Percentiles rank a stretch among this genome's conserved stretches.
Conservation (phyloP, 2,329 filamentous ascomycete genomes). For the Talaromyces islandicus region DNA sequence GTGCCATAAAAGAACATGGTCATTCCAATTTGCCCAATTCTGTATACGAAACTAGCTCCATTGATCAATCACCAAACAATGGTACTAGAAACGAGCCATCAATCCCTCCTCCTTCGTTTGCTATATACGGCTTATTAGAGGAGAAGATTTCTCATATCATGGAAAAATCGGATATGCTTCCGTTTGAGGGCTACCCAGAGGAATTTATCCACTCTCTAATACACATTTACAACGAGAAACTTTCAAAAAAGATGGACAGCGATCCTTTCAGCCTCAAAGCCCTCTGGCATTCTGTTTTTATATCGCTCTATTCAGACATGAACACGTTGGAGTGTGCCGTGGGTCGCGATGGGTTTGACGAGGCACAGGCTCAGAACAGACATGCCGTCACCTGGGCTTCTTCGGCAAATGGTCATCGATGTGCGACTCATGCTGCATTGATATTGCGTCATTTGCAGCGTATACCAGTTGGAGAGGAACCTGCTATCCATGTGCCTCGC, state of each 20-base stretch:
- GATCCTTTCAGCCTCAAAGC: constrained; percentile 21
- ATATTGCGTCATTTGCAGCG: constrained; percentile 18
- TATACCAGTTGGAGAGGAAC: constrained; percentile 16
- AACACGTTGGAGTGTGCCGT: constrained; percentile 21
- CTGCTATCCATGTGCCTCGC: constrained; percentile 20
- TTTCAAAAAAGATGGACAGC: constrained; percentile 13
- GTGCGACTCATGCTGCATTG: constrained; percentile 17
- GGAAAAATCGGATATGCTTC: background rate
- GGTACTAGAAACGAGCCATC: background rate
- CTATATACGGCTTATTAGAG: background rate
- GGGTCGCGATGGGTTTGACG: constrained; percentile 19
- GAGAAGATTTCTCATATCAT: background rate
- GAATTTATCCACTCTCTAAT: background rate
- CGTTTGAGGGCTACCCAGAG: background rate
- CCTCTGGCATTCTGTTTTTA: constrained; percentile 25
- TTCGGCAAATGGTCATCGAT: constrained; percentile 17
- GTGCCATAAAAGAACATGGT: background rate
- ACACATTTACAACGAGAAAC: constrained; percentile 1
- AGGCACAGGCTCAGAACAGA: constrained; percentile 11
- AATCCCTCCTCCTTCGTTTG: background rate
- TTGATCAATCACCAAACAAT: background rate
- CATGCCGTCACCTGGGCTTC: constrained; percentile 17
- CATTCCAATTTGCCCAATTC: background rate
- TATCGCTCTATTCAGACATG: constrained; percentile 21
- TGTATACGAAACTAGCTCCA: background rate